These are phyloP conservation scores for Vigna angularis DNA, from an alignment of 306 rosid genomes.

Conservation along the genomic window DNA sequence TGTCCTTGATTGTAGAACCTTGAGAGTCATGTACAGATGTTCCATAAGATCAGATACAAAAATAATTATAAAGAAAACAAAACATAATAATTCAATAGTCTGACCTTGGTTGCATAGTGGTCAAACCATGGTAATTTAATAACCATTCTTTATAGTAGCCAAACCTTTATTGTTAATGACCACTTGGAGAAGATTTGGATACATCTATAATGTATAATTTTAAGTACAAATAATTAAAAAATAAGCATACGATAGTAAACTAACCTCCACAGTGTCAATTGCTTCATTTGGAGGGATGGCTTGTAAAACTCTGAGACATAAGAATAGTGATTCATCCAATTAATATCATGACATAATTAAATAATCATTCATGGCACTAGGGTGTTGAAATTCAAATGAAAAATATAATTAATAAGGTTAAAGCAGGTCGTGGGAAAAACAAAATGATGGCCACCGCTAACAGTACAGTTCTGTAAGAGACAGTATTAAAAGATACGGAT, in stretches of 20 bases:
- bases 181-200: constrained; percentile 14
- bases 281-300: constrained; percentile 96
- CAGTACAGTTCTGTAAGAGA: constrained; percentile 2
- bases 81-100: not conserved
- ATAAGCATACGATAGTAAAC: constrained; percentile 30
- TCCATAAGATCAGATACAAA: not conserved
- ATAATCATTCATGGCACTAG: constrained; percentile 21
- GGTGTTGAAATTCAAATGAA: constrained; percentile 3
- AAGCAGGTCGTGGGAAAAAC: not conserved
- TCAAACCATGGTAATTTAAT: not conserved
- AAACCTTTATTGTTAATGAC: not conserved
- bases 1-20: constrained; percentile 91
- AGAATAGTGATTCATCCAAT: constrained; percentile 8
- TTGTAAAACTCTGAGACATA: constrained; percentile 76
- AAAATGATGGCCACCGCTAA: constrained; percentile 24
- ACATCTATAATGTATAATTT: constrained; percentile 4
- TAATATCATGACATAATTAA: constrained; percentile 19
- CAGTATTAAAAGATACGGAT: not conserved
- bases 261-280: constrained; percentile 96
- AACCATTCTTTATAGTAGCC: not conserved
- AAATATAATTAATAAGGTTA: constrained; percentile 2
- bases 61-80: not conserved
- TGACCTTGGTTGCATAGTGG: not conserved
- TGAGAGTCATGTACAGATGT: constrained; percentile 28
- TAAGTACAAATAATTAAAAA: not conserved